phyloP scores from a whole-genome alignment of 768 basidiomycete species.

The Tricholoma saponaceum region DNA sequence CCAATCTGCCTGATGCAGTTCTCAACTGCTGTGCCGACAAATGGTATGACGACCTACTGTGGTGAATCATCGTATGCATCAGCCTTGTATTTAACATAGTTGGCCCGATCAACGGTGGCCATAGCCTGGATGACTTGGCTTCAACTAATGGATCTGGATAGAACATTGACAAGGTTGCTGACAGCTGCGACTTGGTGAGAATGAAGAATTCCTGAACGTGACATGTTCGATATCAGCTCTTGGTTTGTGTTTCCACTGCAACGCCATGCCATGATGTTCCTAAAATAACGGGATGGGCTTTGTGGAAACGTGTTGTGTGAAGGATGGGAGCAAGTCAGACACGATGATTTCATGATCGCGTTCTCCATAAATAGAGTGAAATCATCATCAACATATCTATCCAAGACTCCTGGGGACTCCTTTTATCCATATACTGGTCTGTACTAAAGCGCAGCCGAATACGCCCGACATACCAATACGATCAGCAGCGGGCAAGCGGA shows the following conservation, averaged over 20 bases:
- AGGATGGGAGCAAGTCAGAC: background rate
- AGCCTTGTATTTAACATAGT: conserved; percentile 49
- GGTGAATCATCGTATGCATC: conserved; percentile 80
- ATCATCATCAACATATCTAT: too few species aligned
- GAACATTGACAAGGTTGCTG: conserved; percentile 15
- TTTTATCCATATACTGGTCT: too few species aligned
- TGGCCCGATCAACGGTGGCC: conserved; percentile 62
- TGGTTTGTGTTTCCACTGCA: conserved; percentile 66
- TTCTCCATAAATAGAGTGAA: too few species aligned
- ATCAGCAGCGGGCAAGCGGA: too few species aligned
- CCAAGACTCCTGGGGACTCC: too few species aligned
- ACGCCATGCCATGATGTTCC: conserved; percentile 71
- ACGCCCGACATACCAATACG: too few species aligned
- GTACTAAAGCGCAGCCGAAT: too few species aligned
- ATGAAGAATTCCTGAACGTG: conserved; percentile 46
- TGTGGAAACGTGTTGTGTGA: background rate
- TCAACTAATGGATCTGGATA: background rate
- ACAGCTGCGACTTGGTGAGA: conserved; percentile 56
- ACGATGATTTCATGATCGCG: background rate
- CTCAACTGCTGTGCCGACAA: background rate
- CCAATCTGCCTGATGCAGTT: conserved; percentile 55
- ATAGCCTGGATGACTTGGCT: conserved; percentile 48
- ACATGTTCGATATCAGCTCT: conserved; percentile 72
- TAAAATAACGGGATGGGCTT: background rate
- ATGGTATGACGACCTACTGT: conserved; percentile 41